Conservation (phyloP, 805 yeast genomes). For the Suhomyces canberraensis region DNA sequence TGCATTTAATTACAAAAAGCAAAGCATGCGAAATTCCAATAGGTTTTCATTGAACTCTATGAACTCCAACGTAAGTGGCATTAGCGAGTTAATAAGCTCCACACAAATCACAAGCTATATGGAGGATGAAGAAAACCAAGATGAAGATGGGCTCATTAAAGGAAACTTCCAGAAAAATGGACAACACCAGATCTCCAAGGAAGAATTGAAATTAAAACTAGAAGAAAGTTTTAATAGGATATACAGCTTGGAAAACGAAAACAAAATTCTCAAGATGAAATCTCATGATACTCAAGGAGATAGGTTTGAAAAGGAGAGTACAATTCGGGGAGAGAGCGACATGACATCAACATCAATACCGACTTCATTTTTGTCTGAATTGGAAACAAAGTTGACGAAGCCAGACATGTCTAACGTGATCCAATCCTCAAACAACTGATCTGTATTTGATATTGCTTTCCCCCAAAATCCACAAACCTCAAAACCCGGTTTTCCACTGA, state of each 20-base stretch:
- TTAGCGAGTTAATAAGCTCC: conserved; percentile 46
- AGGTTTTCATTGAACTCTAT: conserved; percentile 52
- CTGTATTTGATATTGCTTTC: too few relatives aligned
- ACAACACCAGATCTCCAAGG: conserved; percentile 23
- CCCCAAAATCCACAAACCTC: too few relatives aligned
- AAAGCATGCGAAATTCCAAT: conserved; percentile 12
- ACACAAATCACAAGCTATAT: conserved; percentile 40
- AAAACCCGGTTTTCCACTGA: too few relatives aligned
- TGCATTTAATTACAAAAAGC: conserved; percentile 10
- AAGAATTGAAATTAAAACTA: conserved; percentile 29
- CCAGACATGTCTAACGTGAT: background rate
- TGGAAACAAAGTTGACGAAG: conserved; percentile 11
- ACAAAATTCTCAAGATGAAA: conserved; percentile 16
- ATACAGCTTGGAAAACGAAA: conserved; percentile 31
- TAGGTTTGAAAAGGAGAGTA: background rate
- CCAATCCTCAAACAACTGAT: too few relatives aligned
- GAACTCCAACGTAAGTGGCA: conserved; percentile 48
- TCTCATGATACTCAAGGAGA: background rate
- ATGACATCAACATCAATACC: background rate
- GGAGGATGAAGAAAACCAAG: conserved; percentile 17
- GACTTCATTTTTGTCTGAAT: conserved; percentile 14
- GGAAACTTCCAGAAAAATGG: background rate
- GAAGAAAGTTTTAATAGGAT: conserved; percentile 40
- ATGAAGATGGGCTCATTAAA: conserved; percentile 45
- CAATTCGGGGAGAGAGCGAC: background rate